These are phyloP conservation scores for Gossypium australe DNA, from an alignment of 345 rosid species.

Conservation along the genomic window DNA sequence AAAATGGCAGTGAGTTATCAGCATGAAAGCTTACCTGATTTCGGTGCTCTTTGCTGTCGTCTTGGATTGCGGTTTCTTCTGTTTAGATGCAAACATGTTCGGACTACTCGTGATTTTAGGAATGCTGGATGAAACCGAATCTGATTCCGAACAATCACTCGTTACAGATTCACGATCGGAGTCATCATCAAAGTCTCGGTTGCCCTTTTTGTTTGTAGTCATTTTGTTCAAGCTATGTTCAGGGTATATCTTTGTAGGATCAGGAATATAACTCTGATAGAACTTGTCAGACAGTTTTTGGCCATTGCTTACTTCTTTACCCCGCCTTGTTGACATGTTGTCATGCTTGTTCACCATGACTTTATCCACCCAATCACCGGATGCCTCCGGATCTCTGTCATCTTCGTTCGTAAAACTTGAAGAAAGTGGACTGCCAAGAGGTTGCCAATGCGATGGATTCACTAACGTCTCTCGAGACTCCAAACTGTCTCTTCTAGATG, in stretches of 20 bases:
- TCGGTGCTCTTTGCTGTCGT: slow-evolving; percentile 34
- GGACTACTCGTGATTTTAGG: slow-evolving; percentile 42
- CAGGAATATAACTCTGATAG: not conserved
- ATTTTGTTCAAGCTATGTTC: slow-evolving; percentile 22
- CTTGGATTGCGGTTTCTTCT: slow-evolving; percentile 50
- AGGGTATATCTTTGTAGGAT: slow-evolving; percentile 36
- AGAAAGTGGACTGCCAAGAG: slow-evolving; percentile 41
- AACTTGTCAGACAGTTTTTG: slow-evolving; percentile 16
- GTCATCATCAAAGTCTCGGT: slow-evolving; percentile 53
- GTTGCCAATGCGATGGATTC: slow-evolving; percentile 58
- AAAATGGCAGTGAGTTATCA: not conserved
- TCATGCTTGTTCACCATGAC: slow-evolving; percentile 55
- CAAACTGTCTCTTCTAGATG: slow-evolving; percentile 56
- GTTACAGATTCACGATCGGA: slow-evolving; percentile 58
- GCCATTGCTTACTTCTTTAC: slow-evolving; percentile 28
- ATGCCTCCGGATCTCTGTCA: slow-evolving; percentile 41
- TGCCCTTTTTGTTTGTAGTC: slow-evolving; percentile 36
- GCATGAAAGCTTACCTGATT: slow-evolving; percentile 35
- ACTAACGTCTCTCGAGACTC: slow-evolving; percentile 59
- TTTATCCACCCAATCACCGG: slow-evolving; percentile 78
- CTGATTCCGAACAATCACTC: slow-evolving; percentile 78
- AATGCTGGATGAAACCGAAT: slow-evolving; percentile 40
- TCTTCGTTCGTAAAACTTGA: slow-evolving; percentile 34
- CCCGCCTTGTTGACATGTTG: slow-evolving; percentile 24
- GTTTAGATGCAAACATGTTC: slow-evolving; percentile 30